Base-by-base conservation (phyloP, 345 rosid species). In the Euphorbia lathyris region DNA sequence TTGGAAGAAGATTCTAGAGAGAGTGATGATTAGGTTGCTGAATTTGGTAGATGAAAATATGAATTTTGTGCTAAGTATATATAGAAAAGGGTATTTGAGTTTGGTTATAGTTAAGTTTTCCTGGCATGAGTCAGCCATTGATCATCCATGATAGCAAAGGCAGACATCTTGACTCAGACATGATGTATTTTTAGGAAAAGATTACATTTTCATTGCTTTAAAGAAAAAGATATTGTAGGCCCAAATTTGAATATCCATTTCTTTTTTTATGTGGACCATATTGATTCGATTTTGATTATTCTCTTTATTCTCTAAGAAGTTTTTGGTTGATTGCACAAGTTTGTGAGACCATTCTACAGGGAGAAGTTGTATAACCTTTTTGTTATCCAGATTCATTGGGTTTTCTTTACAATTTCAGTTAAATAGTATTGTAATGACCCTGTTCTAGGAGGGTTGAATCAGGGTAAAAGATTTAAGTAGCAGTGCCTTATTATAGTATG, bases 41-140 rank as follows among this genome's bases (percentile, higher is more conserved):
- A 10, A 40, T 40, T 40, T 40, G 72, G 34, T 34, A 76, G 69
- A 70, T 58, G 17, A 68, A 62, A 43, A 52, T 23, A 40, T 63
- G 66, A 9, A n/a, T n/a, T n/a, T n/a, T n/a, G n/a, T n/a, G n/a
- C n/a, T n/a, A n/a, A n/a, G n/a, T n/a, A n/a, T 36, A 59, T 83
- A 74, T 67, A 58, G 72, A 72, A 57, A 53, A 57, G 62, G 7
- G n/a, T 42, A 43, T 3, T 42, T 5, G 32, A 20, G 60, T 69
- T 56, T 64, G 66, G 45, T 58, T 72, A 69, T 69, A 42, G 69
- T 69, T 58, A 52, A 74, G 75, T 80, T n/a, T n/a, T n/a, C 10
- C 10, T 60, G 63, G 76, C 68, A 66, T 74, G 83, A 78, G 65
- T 80, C 86, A 74, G 67, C 67, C 32, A 30, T 66, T 63, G 56